phyloP scores from a whole-genome alignment of 257 asterid species.

The Orobanche coerulescens region DNA sequence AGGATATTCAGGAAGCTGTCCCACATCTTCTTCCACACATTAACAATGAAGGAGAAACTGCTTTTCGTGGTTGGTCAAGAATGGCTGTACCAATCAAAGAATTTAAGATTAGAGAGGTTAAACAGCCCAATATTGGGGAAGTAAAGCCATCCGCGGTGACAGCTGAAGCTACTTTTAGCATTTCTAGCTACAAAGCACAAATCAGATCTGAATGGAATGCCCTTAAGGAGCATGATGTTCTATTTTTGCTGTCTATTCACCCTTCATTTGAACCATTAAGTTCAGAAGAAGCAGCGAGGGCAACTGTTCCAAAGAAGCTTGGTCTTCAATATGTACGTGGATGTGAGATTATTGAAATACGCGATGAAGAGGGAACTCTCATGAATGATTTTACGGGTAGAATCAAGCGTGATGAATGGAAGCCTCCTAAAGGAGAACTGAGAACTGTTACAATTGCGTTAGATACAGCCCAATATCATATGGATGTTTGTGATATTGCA shows the following conservation, averaged over 20 bases:
- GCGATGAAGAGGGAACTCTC: conserved; percentile 93
- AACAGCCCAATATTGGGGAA: conserved; percentile 96
- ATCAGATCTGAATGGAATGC: conserved; percentile 98
- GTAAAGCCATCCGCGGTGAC: conserved; percentile 91
- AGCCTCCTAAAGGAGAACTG: conserved; percentile 98
- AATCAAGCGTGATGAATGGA: conserved; percentile 97
- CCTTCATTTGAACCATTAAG: conserved; percentile 92
- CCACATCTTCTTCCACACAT: conserved; percentile 87
- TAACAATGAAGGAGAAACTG: conserved; percentile 92
- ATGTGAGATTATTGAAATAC: conserved; percentile 90
- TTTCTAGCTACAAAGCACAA: conserved; percentile 91
- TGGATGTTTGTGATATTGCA: conserved; percentile 94
- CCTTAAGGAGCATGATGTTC: conserved; percentile 95
- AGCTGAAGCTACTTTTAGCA: conserved; percentile 82
- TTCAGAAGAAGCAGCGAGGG: conserved; percentile 74
- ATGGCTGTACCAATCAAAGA: conserved; percentile 95
- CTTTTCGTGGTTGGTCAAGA: conserved; percentile 99
- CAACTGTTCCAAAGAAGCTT: conserved; percentile 87
- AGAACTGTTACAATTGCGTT: conserved; percentile 87
- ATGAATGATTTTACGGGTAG: conserved; percentile 98
- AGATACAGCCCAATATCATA: conserved; percentile 96
- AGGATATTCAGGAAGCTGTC: conserved; percentile 97
- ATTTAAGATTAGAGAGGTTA: conserved; percentile 66
- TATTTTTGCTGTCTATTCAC: conserved; percentile 73
- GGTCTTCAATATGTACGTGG: conserved; percentile 98